A percentile compares a stretch with the other conserved stretches of the same genome.
These are phyloP conservation scores for Xylaria hypoxylon DNA, from an alignment of 2,329 filamentous ascomycete species.

Conservation along the genomic window DNA sequence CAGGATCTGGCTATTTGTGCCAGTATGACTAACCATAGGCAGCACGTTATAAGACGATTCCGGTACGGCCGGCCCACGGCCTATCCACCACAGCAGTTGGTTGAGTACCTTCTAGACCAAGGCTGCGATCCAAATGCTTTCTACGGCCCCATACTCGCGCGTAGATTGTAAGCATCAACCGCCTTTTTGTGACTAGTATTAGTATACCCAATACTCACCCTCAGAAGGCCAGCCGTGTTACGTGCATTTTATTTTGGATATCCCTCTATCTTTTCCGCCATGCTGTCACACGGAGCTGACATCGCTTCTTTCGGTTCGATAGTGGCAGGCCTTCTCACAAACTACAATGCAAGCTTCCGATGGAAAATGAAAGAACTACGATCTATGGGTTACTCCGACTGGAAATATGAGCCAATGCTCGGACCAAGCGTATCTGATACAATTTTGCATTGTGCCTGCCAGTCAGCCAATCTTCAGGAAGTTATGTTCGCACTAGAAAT, in stretches of 20 bases:
- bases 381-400: neutral
- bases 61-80: too few relatives aligned
- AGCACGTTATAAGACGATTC: neutral
- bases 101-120: neutral
- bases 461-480: neutral
- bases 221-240: neutral
- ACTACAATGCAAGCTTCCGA: neutral
- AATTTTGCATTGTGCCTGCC: neutral
- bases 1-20: too few relatives aligned
- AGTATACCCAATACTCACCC: neutral
- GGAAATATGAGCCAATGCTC: neutral
- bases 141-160: neutral
- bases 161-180: neutral
- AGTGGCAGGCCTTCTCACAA: neutral
- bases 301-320: neutral
- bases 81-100: neutral
- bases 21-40: neutral
- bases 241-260: neutral
- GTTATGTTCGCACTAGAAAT: neutral
- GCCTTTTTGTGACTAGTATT: neutral
- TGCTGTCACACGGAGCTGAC: neutral
- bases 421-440: neutral
- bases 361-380: neutral
- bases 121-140: neutral
- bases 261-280: neutral